Evolutionary conservation across 176 grass and related monocot species (phyloP), one percentile per base, ranked within the genome.

Genomic region (Neostapfia colusana): DNA sequence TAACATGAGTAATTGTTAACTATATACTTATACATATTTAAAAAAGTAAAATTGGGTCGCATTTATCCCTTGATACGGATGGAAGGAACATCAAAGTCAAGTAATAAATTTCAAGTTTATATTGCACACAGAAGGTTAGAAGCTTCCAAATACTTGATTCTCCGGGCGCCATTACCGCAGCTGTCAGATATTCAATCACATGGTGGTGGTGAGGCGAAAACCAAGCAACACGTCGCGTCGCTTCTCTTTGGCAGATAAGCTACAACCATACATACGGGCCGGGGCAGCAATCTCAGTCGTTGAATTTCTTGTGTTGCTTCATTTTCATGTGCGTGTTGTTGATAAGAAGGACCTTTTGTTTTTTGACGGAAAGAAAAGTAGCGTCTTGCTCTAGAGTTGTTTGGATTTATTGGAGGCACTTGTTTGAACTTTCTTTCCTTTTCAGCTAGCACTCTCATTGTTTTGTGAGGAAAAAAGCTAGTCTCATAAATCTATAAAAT

Each of bases 281-380:
- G 53, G 20, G 75, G 62, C 35, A 44, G 26, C 69, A 55, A 63
- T 65, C 31, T 3, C 56, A 57, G 23, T 51, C 63, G 37, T 86
- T 80, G 70, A 76, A 81, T 55, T 74, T 75, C 43, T 37, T 69
- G 44, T 28, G 69, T 24, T 21, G 63, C 44, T 75, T 75, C 81
- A 55, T 83, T 84, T 79, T 79, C 69, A 88, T 44, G 63, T 74
- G 82, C 75, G 16, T 63, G 75, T 63, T 83, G 62, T 79, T 56
- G 81, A 84, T 88, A 79, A 79, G 81, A 45, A 79, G 63, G 61
- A 49, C 14, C 41, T 39, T 49, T 79, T 5, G 63, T 72, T 76
- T 56, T 69, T 18, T 69, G 7, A 59, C 18, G 81, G 0, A 14
- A 54, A 79, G 12, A 74, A 83, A 88, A 79, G 12, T 4, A 15